Conservation (phyloP, 495 filamentous ascomycete species). For the Aspergillus affinis region DNA sequence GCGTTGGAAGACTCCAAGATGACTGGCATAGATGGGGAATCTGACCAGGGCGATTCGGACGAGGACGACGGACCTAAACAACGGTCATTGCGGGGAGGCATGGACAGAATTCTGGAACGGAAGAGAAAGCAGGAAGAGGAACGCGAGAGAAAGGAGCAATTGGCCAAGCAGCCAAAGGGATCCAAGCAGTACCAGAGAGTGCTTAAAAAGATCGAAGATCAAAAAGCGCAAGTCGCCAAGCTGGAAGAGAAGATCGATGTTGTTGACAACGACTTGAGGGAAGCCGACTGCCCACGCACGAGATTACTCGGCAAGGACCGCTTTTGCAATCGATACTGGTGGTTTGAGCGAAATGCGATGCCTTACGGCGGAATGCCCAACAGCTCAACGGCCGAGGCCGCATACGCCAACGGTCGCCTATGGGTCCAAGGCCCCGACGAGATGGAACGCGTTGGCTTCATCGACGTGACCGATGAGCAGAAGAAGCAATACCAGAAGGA, state of each 20-base stretch:
- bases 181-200: constrained; percentile 89
- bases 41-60: constrained; percentile 55
- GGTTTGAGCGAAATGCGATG: constrained; percentile 99
- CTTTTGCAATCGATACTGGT: constrained; percentile 98
- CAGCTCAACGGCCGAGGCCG: constrained; percentile 82
- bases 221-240: constrained; percentile 72
- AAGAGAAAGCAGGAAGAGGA: constrained; percentile 83
- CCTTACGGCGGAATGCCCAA: constrained; percentile 84
- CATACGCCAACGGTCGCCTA: constrained; percentile 89
- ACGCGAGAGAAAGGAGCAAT: constrained; percentile 73
- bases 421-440: constrained; percentile 97
- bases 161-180: constrained; percentile 77
- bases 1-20: constrained; percentile 63
- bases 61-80: constrained; percentile 60
- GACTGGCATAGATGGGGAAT: constrained; percentile 61
- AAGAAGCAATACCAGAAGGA: constrained; percentile 57
- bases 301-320: constrained; percentile 86
- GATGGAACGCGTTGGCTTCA: constrained; percentile 79
- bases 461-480: constrained; percentile 71
- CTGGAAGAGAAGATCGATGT: constrained; percentile 80
- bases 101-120: constrained; percentile 72
- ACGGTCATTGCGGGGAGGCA: constrained; percentile 74
- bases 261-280: constrained; percentile 87
- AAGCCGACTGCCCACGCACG: constrained; percentile 89
- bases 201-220: constrained; percentile 81